Evolutionary conservation across 805 yeast species (phyloP).

Genomic region (Sugiyamaella marilandica): DNA sequence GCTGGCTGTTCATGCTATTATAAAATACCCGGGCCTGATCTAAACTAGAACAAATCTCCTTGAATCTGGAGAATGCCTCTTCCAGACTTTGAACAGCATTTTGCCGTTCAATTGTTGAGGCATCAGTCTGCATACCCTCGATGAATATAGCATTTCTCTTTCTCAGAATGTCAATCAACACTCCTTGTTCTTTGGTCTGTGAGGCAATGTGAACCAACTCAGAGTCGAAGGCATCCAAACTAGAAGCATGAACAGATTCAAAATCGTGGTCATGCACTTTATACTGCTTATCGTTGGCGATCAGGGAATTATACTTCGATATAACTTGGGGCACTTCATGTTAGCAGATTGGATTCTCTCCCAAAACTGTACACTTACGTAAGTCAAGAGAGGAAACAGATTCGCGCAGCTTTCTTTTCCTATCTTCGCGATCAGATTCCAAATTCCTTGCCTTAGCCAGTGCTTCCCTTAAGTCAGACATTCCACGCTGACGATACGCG

Average conservation of each 20-base stretch:
- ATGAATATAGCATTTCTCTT: constrained; percentile 22
- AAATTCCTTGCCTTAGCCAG: constrained; percentile 20
- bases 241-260: constrained; percentile 24
- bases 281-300: constrained; percentile 14
- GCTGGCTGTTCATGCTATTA: constrained; percentile 49
- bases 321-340: not conserved
- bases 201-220: constrained; percentile 47
- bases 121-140: constrained; percentile 24
- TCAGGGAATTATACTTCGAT: constrained; percentile 11
- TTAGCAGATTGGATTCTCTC: not conserved
- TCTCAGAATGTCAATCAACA: constrained; percentile 38
- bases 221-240: constrained; percentile 41
- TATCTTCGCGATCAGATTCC: constrained; percentile 22
- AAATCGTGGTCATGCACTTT: constrained; percentile 19
- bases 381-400: not conserved
- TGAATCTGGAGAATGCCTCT: constrained; percentile 44
- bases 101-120: constrained; percentile 39
- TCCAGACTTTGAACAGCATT: constrained; percentile 50
- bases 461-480: constrained; percentile 28
- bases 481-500: constrained; percentile 34
- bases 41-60: constrained; percentile 55
- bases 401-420: constrained; percentile 2
- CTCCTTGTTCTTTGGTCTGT: constrained; percentile 37
- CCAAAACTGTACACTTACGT: not conserved
- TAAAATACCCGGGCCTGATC: constrained; percentile 71